Evolutionary conservation across 345 rosid species (phyloP).

Genomic region (Acer negundo): DNA sequence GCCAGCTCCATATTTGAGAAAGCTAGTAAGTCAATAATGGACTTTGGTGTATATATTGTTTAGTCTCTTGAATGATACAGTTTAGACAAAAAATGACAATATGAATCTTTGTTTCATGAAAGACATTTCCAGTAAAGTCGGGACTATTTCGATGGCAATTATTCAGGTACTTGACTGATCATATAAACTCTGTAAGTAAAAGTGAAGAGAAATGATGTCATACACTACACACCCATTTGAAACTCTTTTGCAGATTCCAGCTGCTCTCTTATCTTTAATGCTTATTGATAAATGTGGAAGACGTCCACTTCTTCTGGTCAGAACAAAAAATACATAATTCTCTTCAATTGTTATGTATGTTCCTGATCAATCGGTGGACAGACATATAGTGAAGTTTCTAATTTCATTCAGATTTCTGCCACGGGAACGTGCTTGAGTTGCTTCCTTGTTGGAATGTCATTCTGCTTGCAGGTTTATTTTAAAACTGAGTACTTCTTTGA

Average conservation of each 20-base stretch:
- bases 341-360: not conserved
- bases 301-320: constrained; percentile 36
- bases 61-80: not conserved
- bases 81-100: not conserved
- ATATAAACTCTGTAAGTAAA: not conserved
- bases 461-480: constrained; percentile 27
- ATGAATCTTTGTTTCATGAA: not conserved
- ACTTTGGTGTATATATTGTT: not conserved
- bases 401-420: constrained; percentile 24
- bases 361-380: not conserved
- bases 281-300: constrained; percentile 37
- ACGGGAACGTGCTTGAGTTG: constrained; percentile 20
- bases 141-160: constrained; percentile 23
- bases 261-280: constrained; percentile 7
- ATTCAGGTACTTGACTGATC: constrained; percentile 19
- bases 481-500: not conserved
- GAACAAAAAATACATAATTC: not conserved
- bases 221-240: not conserved
- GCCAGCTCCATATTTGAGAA: constrained; percentile 48
- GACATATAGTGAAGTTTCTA: not conserved
- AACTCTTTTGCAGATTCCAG: constrained; percentile 27
- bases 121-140: constrained; percentile 23
- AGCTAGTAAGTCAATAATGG: constrained; percentile 33
- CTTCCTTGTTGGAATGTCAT: constrained; percentile 26
- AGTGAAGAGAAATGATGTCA: not conserved